Percentiles rank a stretch among this genome's conserved stretches.
Conservation (phyloP, 140 eudicot genomes). For the Ambrosia hybrid region DNA sequence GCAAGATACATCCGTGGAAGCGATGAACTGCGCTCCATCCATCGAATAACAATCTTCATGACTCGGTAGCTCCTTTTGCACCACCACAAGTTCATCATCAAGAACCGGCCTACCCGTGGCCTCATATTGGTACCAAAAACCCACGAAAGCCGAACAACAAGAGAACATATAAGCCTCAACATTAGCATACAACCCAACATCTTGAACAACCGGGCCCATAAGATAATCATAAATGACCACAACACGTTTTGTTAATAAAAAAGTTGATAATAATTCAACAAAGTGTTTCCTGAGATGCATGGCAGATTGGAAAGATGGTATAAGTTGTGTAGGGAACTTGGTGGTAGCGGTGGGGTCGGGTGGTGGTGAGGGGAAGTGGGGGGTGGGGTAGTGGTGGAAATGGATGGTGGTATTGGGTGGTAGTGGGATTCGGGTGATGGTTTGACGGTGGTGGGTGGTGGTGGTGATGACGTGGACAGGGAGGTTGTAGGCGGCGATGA, state of each 20-base stretch:
- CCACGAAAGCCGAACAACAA: conserved; percentile 35
- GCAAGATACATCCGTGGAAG: conserved; percentile 7
- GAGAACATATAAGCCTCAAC: conserved; percentile 32
- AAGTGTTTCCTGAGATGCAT: conserved; percentile 41
- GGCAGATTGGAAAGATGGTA: conserved; percentile 39
- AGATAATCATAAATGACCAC: conserved; percentile 33
- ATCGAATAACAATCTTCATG: conserved; percentile 18
- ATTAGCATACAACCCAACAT: conserved; percentile 18
- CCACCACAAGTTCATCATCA: conserved; percentile 14
- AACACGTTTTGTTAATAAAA: conserved; percentile 21
- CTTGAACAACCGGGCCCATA: conserved; percentile 40
- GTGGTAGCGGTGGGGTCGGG: conserved; percentile 32
- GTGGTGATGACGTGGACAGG: conserved; percentile 39
- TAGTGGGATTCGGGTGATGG: conserved; percentile 33
- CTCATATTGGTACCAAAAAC: conserved; percentile 27
- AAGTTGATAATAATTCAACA: not conserved
- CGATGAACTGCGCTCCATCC: conserved; percentile 14
- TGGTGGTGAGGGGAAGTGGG: conserved; percentile 40
- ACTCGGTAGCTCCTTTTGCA: conserved; percentile 24
- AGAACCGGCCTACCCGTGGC: conserved; percentile 23
- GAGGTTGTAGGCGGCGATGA: conserved; percentile 43
- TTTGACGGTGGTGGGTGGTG: conserved; percentile 44
- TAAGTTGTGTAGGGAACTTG: conserved; percentile 42
- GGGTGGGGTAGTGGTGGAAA: conserved; percentile 41
- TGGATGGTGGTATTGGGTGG: conserved; percentile 9